Conservation (phyloP, 1,139 yeast genomes). For the Scheffersomyces titani region DNA sequence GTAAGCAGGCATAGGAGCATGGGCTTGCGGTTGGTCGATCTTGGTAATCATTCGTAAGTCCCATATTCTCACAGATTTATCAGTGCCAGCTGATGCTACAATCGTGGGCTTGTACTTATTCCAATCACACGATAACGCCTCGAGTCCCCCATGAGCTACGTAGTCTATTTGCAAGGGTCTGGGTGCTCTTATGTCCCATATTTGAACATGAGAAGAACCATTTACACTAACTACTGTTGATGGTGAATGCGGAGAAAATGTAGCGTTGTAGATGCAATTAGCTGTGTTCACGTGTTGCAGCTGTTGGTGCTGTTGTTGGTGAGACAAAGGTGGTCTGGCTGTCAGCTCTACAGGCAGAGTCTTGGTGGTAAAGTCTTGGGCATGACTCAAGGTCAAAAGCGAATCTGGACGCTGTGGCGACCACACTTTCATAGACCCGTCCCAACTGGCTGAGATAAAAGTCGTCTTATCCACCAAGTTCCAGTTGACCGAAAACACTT, state of each 20-base stretch:
- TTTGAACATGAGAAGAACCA: slow-evolving; percentile 74
- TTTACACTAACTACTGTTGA: slow-evolving; percentile 70
- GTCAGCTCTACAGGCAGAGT: slow-evolving; percentile 24
- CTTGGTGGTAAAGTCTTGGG: slow-evolving; percentile 31
- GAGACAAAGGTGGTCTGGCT: slow-evolving; percentile 36
- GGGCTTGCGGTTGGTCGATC: slow-evolving; percentile 39
- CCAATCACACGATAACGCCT: slow-evolving; percentile 81
- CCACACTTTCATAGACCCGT: slow-evolving; percentile 80
- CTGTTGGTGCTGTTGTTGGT: slow-evolving; percentile 28
- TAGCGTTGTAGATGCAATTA: slow-evolving; percentile 74
- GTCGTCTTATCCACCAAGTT: slow-evolving; percentile 72
- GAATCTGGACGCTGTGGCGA: slow-evolving; percentile 63
- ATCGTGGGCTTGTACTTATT: slow-evolving; percentile 82
- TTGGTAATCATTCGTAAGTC: slow-evolving; percentile 71
- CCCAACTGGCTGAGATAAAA: slow-evolving; percentile 88
- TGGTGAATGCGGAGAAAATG: slow-evolving; percentile 85
- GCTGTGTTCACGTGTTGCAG: slow-evolving; percentile 30
- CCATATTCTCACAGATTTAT: slow-evolving; percentile 82
- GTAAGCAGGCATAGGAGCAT: slow-evolving; percentile 41
- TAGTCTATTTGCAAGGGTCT: slow-evolving; percentile 61
- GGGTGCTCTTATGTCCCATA: slow-evolving; percentile 84
- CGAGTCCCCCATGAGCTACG: slow-evolving; percentile 78
- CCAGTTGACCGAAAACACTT: slow-evolving; percentile 90
- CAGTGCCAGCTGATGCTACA: slow-evolving; percentile 88
- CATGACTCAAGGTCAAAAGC: slow-evolving; percentile 53